These are phyloP conservation scores for Neolentinus lepideus DNA, from an alignment of 1,284 basidiomycete species.

Conservation along the genomic window DNA sequence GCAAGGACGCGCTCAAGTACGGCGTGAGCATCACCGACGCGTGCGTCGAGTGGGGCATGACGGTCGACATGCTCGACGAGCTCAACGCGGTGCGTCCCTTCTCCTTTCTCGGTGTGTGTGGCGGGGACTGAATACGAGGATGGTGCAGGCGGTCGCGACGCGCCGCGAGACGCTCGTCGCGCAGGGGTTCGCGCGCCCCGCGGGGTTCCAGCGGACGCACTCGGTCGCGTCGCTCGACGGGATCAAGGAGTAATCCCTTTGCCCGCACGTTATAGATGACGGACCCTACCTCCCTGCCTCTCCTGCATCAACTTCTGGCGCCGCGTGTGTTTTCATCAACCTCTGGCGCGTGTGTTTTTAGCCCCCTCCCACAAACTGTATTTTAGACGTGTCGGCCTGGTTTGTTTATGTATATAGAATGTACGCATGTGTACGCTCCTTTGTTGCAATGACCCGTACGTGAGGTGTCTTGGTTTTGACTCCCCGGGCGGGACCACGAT, in stretches of 20 bases:
- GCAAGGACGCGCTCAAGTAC: conserved; percentile 62
- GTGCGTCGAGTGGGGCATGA: conserved; percentile 89
- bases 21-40: conserved; percentile 91
- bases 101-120: not conserved
- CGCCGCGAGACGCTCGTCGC: conserved; percentile 28
- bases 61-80: conserved; percentile 68
- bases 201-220: conserved; percentile 12
- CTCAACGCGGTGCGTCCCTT: conserved; percentile 40
- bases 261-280: not conserved
- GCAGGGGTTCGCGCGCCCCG: conserved; percentile 21
- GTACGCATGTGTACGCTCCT: too few species aligned
- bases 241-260: not conserved
- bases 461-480: too few species aligned
- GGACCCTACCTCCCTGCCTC: too few species aligned
- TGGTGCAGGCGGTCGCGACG: conserved; percentile 22
- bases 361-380: too few species aligned
- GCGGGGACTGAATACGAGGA: not conserved
- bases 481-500: too few species aligned
- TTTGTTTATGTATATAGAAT: too few species aligned
- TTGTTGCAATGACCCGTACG: too few species aligned
- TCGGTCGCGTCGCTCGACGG: conserved; percentile 3
- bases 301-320: not conserved
- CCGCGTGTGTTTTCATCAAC: not conserved
- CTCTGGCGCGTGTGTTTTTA: conserved; percentile 1
- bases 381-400: too few species aligned